These are phyloP conservation scores for Pichia sp. DNA, from an alignment of 1,139 yeast species.

Conservation along the genomic window DNA sequence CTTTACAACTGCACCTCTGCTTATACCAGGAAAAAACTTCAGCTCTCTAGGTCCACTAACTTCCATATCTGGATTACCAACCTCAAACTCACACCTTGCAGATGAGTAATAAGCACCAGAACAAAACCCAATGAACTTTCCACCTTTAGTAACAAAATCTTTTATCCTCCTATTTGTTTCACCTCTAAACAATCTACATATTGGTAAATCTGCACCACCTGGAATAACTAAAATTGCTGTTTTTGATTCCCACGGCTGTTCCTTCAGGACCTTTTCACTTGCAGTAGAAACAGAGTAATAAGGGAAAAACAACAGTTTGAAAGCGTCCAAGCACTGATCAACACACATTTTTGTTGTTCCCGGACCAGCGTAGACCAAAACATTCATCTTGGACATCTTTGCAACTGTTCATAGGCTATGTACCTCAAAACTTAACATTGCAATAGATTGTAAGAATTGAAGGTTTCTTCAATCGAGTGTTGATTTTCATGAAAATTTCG, in stretches of 20 bases:
- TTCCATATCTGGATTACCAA: slow-evolving; percentile 60
- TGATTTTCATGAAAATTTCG: too few relatives aligned
- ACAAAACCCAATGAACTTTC: slow-evolving; percentile 78
- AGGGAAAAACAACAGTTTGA: slow-evolving; percentile 73
- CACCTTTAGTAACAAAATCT: slow-evolving; percentile 70
- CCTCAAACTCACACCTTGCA: slow-evolving; percentile 74
- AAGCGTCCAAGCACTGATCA: slow-evolving; percentile 70
- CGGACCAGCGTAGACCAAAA: slow-evolving; percentile 67
- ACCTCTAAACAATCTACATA: slow-evolving; percentile 64
- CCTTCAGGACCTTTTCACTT: slow-evolving; percentile 49
- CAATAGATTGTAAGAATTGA: too few relatives aligned
- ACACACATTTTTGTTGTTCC: slow-evolving; percentile 88
- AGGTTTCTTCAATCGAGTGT: too few relatives aligned
- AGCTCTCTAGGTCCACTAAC: slow-evolving; percentile 83
- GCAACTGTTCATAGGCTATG: neutral
- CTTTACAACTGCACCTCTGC: slow-evolving; percentile 71
- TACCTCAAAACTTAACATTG: too few relatives aligned
- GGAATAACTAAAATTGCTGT: slow-evolving; percentile 81
- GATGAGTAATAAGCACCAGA: slow-evolving; percentile 94
- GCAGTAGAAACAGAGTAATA: slow-evolving; percentile 79
- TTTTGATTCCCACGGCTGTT: slow-evolving; percentile 85
- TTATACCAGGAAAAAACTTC: slow-evolving; percentile 70
- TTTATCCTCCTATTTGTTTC: slow-evolving; percentile 52
- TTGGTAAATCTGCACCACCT: slow-evolving; percentile 93
- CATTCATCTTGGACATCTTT: slow-evolving; percentile 48